These are phyloP conservation scores for Penicillium soppii DNA, from an alignment of 495 filamentous ascomycete genomes.

Conservation along the genomic window DNA sequence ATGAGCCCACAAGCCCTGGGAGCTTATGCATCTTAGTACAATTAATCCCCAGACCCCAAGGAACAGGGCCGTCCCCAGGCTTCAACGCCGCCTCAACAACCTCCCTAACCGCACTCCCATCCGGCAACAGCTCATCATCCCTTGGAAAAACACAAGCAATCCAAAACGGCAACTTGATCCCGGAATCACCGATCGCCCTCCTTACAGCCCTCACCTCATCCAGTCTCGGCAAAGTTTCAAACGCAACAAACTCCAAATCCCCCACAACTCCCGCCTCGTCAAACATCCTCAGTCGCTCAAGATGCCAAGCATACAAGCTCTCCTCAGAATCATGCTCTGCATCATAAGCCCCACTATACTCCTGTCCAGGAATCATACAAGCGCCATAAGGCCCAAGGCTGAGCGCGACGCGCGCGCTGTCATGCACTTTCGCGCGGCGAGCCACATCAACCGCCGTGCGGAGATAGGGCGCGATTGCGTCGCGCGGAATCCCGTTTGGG, in stretches of 20 bases:
- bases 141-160: constrained; percentile 61
- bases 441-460: constrained; percentile 33
- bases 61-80: constrained; percentile 24
- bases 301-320: constrained; percentile 54
- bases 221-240: constrained; percentile 60
- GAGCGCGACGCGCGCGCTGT: constrained; percentile 40
- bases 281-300: constrained; percentile 51
- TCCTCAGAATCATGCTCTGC: constrained; percentile 38
- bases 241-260: constrained; percentile 56
- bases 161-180: constrained; percentile 48
- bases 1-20: constrained; percentile 40
- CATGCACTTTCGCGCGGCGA: constrained; percentile 22
- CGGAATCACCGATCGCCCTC: constrained; percentile 35
- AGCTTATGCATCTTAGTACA: constrained; percentile 62
- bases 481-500: constrained; percentile 24
- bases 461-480: constrained; percentile 23
- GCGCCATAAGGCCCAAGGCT: constrained; percentile 66
- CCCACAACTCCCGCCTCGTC: constrained; percentile 23
- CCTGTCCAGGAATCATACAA: constrained; percentile 59
- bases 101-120: constrained; percentile 28
- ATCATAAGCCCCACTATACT: constrained; percentile 64
- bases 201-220: constrained; percentile 62
- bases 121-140: constrained; percentile 47
- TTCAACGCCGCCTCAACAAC: constrained; percentile 31
- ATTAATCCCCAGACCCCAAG: constrained; percentile 66